Evolutionary conservation across 805 yeast genomes (phyloP), one percentile per base, ranked within the genome.

Genomic region (Kodamaea hsintzibuensis): DNA sequence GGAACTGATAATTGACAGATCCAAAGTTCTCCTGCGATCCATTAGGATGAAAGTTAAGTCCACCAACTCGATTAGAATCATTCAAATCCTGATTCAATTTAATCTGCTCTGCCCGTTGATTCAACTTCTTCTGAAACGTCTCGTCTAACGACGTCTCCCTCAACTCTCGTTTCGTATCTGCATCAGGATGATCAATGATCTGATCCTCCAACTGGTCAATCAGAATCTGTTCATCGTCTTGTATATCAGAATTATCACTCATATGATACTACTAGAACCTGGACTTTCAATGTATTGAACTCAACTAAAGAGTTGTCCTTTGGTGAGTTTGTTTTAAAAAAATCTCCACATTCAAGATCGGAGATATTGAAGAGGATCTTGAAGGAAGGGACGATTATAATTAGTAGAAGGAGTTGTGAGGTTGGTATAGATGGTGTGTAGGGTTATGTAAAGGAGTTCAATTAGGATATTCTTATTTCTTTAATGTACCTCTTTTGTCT

Each of bases 161-260:
- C 13, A 72, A 58, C 18, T 71, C 71, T 38, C 64, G 58, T 47
- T 64, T 58, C 8, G 77, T 67, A 19, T 59, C 51, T 2, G 71
- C 70, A 53, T 73, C 75, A 0, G 79, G 78, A 55, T 75, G 73
- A 54, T 76, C 79, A n/a, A 74, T 74, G 50, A 74, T 70, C 56
- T 73, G 76, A 54, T 77, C 82, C 50, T 80, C 83, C 44, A 80
- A 71, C 55, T 74, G 71, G 55, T 79, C 81, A 18, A 75, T 74
- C 67, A 76, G 72, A 7, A 64, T 55, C 33, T 58, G 67, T 27
- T 65, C 68, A 18, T 65, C 68, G 17, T 64, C 64, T 42, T 65
- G 39, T 27, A 51, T 37, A 12, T 40, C 19, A 12, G 44, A 40
- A 40, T 4, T 19, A 7, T 40, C 44, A 40, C 44, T 40, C 44